Percentiles rank a stretch among this genome's conserved stretches.
Evolutionary conservation across 2,329 filamentous ascomycete species (phyloP).

Genomic region (Magnaporthales sp.): DNA sequence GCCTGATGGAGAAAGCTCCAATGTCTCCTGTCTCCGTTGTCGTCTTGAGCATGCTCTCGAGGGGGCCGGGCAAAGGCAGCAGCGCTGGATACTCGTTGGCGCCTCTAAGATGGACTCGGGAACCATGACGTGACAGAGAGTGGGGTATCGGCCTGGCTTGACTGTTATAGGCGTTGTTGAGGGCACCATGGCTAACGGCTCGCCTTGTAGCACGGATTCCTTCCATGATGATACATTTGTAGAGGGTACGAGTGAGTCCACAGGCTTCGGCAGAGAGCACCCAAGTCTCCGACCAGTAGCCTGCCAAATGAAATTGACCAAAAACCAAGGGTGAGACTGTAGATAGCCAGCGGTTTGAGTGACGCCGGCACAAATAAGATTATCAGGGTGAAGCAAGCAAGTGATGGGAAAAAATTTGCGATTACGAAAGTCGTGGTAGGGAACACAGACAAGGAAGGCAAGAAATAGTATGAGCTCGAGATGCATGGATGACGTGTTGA

Average conservation of each 20-base stretch:
- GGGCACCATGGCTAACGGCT: slow-evolving; percentile 30
- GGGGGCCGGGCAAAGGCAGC: slow-evolving; percentile 39
- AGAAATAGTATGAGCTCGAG: slow-evolving; percentile 1
- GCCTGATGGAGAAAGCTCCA: slow-evolving; percentile 48
- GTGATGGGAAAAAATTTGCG: slow-evolving; percentile 6
- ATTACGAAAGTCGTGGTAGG: background rate
- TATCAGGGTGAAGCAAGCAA: slow-evolving; percentile 12
- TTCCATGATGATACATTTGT: slow-evolving; percentile 10
- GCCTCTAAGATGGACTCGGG: slow-evolving; percentile 24
- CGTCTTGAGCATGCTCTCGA: slow-evolving; percentile 58
- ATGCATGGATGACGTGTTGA: background rate
- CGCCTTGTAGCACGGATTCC: slow-evolving; percentile 17
- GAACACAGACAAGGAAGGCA: slow-evolving; percentile 2
- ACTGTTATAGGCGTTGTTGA: slow-evolving; percentile 22
- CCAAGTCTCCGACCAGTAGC: background rate
- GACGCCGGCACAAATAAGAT: slow-evolving; percentile 4
- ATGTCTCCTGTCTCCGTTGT: slow-evolving; percentile 60
- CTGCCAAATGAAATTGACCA: background rate
- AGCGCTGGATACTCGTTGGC: slow-evolving; percentile 33
- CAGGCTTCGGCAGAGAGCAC: background rate
- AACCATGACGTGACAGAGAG: slow-evolving; percentile 1
- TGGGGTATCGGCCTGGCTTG: slow-evolving; percentile 15
- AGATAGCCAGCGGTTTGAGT: background rate
- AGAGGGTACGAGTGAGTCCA: background rate
- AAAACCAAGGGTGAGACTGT: background rate